phyloP scores from a whole-genome alignment of 441 rosid genomes.

The Flueggea neowawraea region DNA sequence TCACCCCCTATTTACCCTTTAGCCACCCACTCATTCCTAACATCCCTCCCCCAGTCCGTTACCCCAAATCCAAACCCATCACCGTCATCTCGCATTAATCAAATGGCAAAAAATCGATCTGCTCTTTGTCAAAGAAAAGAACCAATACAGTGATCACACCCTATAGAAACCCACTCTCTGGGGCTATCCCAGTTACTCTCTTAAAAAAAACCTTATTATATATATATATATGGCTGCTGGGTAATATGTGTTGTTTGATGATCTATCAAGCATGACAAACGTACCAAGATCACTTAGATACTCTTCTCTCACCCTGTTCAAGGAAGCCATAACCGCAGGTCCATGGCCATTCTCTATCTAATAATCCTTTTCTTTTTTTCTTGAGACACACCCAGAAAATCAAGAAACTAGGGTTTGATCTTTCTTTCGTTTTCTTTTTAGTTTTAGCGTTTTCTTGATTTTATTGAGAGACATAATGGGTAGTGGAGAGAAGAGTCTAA shows the following conservation, averaged over 20 bases:
- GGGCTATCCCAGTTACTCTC: neutral
- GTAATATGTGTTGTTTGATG: constrained; percentile 8
- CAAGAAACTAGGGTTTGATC: constrained; percentile 1
- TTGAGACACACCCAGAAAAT: too few relatives aligned
- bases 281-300: constrained; percentile 25
- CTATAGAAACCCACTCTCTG: neutral
- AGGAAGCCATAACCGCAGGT: constrained; percentile 22
- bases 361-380: neutral
- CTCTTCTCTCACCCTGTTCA: constrained; percentile 31
- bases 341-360: constrained; percentile 25
- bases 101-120: neutral
- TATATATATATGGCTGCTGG: constrained; percentile 10
- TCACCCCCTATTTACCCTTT: too few relatives aligned
- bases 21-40: neutral
- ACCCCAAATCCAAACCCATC: too few relatives aligned
- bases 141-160: neutral
- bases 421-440: neutral
- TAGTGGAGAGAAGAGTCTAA: constrained; percentile 41
- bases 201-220: neutral
- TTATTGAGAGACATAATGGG: constrained; percentile 47
- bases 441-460: neutral
- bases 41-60: too few relatives aligned
- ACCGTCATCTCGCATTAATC: too few relatives aligned
- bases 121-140: constrained; percentile 4
- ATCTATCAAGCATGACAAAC: constrained; percentile 33